Base-by-base conservation (phyloP, 2,329 filamentous ascomycete species). In the Elsinoe necatrix region DNA sequence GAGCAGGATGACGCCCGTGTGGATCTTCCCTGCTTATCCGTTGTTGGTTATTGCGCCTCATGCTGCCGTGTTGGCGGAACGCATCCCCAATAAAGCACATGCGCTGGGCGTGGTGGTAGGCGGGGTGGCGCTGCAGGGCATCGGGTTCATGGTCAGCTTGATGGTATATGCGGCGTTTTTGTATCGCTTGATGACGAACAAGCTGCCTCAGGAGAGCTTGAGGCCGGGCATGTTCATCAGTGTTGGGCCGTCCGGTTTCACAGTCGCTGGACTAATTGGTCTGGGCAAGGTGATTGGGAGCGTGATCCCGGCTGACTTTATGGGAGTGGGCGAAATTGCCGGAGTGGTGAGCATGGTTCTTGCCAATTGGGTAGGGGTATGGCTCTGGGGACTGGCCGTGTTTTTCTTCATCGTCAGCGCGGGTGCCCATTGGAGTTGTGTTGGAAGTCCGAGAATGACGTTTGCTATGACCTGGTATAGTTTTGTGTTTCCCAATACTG, bases 381-480 rank as follows among this genome's bases (percentile, higher is more conserved):
- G 87, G 87, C 77, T 93, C 2, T 93, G 87, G 86, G 88, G 81
- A 0, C 72, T 93, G n/a, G 85, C 86, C 23, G 71, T 89, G 25
- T 93, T 88, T 84, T 93, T 92, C 73, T 92, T 92, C 69, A 74
- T 92, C 57, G 83, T 93, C 9, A 85, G 83, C 1, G 79, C 87
- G n/a, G 85, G 86, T 1, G 87, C 87, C 1, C 80, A 92, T 58
- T 86, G 80, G 77, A 85, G 83, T 27, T 84, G 85, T 52, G 75
- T 84, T 18, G 73, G 77, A 0, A 73, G 79, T 9, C 77, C 78
- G 35, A 79, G 76, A 56, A 81, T 90, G 74, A 78, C 82, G 3
- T 93, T 91, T 65, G 84, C 86, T 16, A 91, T 93, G 86, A 88
- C 84, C 1, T 95, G 87, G 84, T 93, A 85, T 71, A 87, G 83